Evolutionary conservation across 768 basidiomycete species (phyloP), one percentile per base, ranked within the genome.

Genomic region (Russula olivacea): DNA sequence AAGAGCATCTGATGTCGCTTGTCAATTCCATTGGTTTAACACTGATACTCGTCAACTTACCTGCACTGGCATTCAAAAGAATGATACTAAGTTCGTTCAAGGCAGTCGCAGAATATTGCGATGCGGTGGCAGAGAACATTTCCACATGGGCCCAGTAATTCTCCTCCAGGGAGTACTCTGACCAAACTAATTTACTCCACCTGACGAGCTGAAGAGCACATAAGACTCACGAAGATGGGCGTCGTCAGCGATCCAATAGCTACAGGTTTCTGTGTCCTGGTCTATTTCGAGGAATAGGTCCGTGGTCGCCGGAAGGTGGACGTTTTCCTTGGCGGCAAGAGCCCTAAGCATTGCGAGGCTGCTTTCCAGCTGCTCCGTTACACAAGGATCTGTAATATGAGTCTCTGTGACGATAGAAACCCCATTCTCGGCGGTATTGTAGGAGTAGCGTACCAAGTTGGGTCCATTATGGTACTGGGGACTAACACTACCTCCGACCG

Each of bases 111-210:
- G 63, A n/a, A 45, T 64, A 56, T 28, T 38, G 40, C 1, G 41
- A 28, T 0, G 54, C 58, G 10, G 54, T 49, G 12, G 41, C 48
- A 6, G 59, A 59, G 41, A 64, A 64, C 58, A 64, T 50, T 23
- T 55, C 63, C 19, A 64, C 54, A 15, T 60, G 63, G 8, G 14
- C 49, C 63, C 63, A 64, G 25, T 60, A 64, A 23, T 64, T 64
- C 25, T 64, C 63, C 17, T 64, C 54, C 25, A 64, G 19, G 17
- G 41, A 12, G 30, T 55, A 43, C 30, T 56, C 63, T 64, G 5
- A 6, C n/a, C 17, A 10, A 21, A 1, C 25, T n/a, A 38, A 15
- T 6, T 63, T 43, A 41, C 5, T 12, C 23, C 36, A 11, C n/a
- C 55, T 19, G 38, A 40, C 2, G 48, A 19, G 2, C 4, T 7